phyloP scores from a whole-genome alignment of 257 asterid species.

The Solanum clarkiae region DNA sequence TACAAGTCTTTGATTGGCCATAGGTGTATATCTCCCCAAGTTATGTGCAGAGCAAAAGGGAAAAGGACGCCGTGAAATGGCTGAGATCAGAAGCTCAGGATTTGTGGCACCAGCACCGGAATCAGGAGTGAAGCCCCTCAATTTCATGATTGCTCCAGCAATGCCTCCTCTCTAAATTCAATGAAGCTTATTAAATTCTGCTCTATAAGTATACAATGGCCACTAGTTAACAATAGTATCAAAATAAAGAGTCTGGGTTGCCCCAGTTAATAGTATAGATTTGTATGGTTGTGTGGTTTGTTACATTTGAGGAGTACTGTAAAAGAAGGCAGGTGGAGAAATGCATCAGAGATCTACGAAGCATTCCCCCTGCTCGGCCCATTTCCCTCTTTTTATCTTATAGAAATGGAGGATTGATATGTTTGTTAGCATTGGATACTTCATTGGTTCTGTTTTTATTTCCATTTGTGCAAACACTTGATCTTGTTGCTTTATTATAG shows the following conservation, averaged over 20 bases:
- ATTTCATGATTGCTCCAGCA: slow-evolving; percentile 22
- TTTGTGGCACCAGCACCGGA: slow-evolving; percentile 32
- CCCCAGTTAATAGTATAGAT: neutral
- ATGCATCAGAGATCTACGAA: neutral
- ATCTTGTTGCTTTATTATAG: neutral
- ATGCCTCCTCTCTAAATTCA: slow-evolving; percentile 15
- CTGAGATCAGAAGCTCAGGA: slow-evolving; percentile 58
- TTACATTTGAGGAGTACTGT: neutral
- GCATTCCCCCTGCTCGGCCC: neutral
- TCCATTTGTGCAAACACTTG: neutral
- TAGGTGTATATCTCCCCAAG: slow-evolving; percentile 68
- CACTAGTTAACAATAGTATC: neutral
- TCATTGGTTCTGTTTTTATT: neutral
- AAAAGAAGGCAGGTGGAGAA: neutral
- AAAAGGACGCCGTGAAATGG: slow-evolving; percentile 41
- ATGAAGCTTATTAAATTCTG: neutral
- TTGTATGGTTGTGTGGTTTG: neutral
- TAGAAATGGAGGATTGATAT: neutral
- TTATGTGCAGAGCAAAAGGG: slow-evolving; percentile 33
- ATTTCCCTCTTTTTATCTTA: neutral
- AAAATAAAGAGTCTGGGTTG: neutral
- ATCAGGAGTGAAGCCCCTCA: slow-evolving; percentile 3
- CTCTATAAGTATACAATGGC: neutral
- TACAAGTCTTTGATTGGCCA: neutral
- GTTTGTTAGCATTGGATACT: neutral